Conservation (phyloP, 768 basidiomycete genomes). For the Leccinellum albellum region DNA sequence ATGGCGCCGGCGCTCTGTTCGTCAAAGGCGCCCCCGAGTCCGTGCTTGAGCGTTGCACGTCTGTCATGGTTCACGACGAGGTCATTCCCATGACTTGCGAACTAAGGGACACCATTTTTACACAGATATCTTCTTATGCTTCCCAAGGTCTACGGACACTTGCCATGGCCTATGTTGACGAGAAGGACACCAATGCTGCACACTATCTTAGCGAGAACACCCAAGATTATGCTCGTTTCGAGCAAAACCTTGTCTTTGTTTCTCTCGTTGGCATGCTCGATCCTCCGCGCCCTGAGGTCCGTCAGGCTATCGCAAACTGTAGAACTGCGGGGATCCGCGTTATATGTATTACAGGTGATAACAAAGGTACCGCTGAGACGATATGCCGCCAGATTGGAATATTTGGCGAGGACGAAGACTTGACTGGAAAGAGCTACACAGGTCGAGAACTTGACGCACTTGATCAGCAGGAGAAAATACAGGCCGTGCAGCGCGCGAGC, state of each 20-base stretch:
- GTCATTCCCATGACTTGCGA: conserved; percentile 60
- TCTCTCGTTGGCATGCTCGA: conserved; percentile 97
- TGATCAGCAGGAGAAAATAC: conserved; percentile 73
- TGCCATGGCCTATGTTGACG: conserved; percentile 83
- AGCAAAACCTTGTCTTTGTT: conserved; percentile 89
- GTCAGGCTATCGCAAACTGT: conserved; percentile 83
- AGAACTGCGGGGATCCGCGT: conserved; percentile 91
- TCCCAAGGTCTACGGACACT: conserved; percentile 83
- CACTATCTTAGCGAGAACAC: conserved; percentile 81
- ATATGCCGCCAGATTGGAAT: conserved; percentile 97
- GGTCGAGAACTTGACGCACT: conserved; percentile 88
- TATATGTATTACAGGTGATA: conserved; percentile 97
- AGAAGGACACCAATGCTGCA: conserved; percentile 66
- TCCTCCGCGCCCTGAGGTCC: conserved; percentile 93
- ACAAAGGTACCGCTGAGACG: conserved; percentile 95
- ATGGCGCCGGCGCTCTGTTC: conserved; percentile 71
- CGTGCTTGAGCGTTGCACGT: conserved; percentile 84
- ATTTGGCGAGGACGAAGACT: conserved; percentile 79
- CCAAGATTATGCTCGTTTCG: conserved; percentile 84
- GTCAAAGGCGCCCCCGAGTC: conserved; percentile 97
- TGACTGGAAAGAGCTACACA: conserved; percentile 94
- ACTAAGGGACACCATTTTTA: conserved; percentile 58
- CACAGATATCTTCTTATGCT: conserved; percentile 71
- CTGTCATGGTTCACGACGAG: conserved; percentile 61
- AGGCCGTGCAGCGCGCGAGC: conserved; percentile 82